Conservation (phyloP, 345 rosid genomes). For the Mallotus nudiflorus region DNA sequence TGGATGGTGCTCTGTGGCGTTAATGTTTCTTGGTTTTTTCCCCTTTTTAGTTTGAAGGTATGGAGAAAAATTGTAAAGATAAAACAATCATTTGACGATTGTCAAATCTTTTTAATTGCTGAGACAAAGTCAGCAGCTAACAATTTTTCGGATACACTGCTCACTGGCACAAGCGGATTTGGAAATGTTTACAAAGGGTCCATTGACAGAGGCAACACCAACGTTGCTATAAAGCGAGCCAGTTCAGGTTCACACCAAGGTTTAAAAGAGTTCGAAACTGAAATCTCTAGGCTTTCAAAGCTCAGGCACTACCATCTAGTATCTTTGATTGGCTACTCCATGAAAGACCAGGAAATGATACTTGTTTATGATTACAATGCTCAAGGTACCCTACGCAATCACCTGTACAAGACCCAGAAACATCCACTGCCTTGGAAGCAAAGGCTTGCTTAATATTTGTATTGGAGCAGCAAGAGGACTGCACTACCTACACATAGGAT, state of each 20-base stretch:
- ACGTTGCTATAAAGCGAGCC: conserved; percentile 1
- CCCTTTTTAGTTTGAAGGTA: too few relatives aligned
- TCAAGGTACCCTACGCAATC: conserved; percentile 1
- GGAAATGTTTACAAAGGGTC: too few relatives aligned
- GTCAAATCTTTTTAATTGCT: too few relatives aligned
- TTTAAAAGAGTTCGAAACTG: conserved; percentile 8
- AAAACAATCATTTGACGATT: too few relatives aligned
- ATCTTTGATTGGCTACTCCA: conserved; percentile 4
- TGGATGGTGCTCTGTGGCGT: too few relatives aligned
- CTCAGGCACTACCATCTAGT: not conserved
- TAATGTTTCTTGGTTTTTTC: too few relatives aligned
- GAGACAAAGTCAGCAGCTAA: too few relatives aligned
- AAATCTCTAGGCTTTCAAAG: conserved; percentile 7
- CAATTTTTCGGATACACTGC: too few relatives aligned
- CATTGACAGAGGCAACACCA: not conserved
- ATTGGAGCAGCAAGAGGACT: conserved; percentile 11
- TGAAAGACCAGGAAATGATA: not conserved
- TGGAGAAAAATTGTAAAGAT: too few relatives aligned
- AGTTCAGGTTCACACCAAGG: conserved; percentile 11
- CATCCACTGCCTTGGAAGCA: not conserved
- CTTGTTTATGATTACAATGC: conserved; percentile 10
- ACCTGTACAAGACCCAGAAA: conserved; percentile 1
- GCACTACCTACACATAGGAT: not conserved
- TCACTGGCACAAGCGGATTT: too few relatives aligned
- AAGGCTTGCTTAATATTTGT: conserved; percentile 6